Base-by-base conservation (phyloP, 805 yeast genomes). In the Ogataea nakhonphanomensis region DNA sequence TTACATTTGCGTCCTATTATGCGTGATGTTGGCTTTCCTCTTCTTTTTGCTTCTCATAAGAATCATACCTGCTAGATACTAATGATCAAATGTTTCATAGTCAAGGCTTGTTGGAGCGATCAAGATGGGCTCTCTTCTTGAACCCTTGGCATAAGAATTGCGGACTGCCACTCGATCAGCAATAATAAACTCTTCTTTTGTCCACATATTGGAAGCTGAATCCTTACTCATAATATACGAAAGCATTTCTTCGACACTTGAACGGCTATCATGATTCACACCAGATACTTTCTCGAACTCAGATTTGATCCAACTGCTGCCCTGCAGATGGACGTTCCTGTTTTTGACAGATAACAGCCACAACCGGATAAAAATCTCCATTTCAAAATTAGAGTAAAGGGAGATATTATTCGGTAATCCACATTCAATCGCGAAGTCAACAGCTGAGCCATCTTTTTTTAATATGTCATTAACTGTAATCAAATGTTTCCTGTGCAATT, bases 61-160 rank as follows among this genome's bases (percentile, higher is more conserved):
- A 32, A 33, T 61, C 28, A 53, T 61, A 6, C 65, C 65, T 5
- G 64, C 60, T 7, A 71, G 64, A 5, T 75, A 66, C 22, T 46
- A 24, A 23, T 5, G 17, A 9, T 13, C 23, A 22, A n/a, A 5
- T 15, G 12, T 15, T 32, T 2, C 14, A 22, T 24, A 5, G 17
- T 15, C 8, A 4, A 40, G 25, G 49, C 8, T 7, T 25, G 49
- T 45, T 14, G 60, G 61, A 9, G 33, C 39, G 2, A 58, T 50
- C 15, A 58, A 30, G 8, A 58, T 35, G 2, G 57, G 51, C 30
- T 58, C 63, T 11, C 38, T 15, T 13, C 23, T 37, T 22, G 56
- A 48, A 3, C 63, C 62, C 35, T 58, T 58, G 33, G 53, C 57
- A 30, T 58, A 57, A 1, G 52, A 48, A 37, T 53, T 52, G 12